Evolutionary conservation across 108 stramenopile genomes (phyloP), one percentile per base, ranked within the genome.

Genomic region (Bacterosira constricta): DNA sequence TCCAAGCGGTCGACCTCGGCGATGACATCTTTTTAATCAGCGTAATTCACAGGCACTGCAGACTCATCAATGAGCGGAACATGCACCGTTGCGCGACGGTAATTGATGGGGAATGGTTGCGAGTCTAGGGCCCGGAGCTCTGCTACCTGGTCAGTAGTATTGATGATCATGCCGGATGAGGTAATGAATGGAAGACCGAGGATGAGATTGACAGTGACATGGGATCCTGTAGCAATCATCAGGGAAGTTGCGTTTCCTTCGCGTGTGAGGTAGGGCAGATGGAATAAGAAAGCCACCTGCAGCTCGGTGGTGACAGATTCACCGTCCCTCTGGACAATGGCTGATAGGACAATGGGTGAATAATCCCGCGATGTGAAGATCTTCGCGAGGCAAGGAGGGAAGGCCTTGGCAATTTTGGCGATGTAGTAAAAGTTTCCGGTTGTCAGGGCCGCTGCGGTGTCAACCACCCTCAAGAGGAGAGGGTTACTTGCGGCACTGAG

Each of bases 151-250:
- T 65, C 64, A 31, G 17, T 9, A 15, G 25, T 2, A 50, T 65
- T 21, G 29, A 65, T 31, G 31, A 51, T 32, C 35, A 39, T 54
- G 1, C 45, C 36, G 4, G 66, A 21, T 1, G 17, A n/a, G 7
- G 15, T 15, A 36, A 67, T 20, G 17, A 67, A 67, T 23, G 66
- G 66, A 2, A 54, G 17, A 27, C 66, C 66, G 18, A 67, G 3
- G 21, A 67, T 53, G 3, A 17, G 6, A 9, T 67, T 67, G 10
- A 67, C 66, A 21, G 21, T 38, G 7, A 67, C 66, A 21, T 67
- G 11, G 9, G 51, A 20, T 4, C 66, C 66, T 10, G 36, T 27
- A 6, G 51, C 66, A 53, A 67, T 23, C 8, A 9, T 9, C 6
- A 67, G 8, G 3, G 36, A 31, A 25, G 66, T 39, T 6, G 34